Evolutionary conservation across 495 filamentous ascomycete species (phyloP).

Genomic region (Cercophora samala): DNA sequence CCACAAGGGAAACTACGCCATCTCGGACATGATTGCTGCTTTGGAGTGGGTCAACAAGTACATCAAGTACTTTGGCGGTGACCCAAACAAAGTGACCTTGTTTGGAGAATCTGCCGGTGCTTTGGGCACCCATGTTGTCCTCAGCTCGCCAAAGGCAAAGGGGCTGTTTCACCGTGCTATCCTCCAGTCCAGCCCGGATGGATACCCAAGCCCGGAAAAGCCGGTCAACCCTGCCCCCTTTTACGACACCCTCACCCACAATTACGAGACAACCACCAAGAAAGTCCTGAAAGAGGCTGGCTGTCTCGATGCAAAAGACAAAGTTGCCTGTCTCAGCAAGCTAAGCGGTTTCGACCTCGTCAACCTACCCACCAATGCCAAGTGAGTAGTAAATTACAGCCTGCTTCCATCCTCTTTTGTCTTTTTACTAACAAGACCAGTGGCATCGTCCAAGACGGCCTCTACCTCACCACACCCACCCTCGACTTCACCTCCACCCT

Average conservation of each 20-base stretch:
- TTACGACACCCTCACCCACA: constrained; percentile 35
- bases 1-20: constrained; percentile 33
- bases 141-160: constrained; percentile 39
- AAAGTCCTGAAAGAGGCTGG: constrained; percentile 32
- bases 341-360: constrained; percentile 35
- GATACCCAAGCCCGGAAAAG: constrained; percentile 26
- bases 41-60: constrained; percentile 65
- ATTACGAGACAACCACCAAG: constrained; percentile 32
- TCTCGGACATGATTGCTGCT: constrained; percentile 32
- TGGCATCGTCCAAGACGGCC: constrained; percentile 37
- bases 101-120: constrained; percentile 56
- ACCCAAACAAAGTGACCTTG: constrained; percentile 58
- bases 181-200: constrained; percentile 40
- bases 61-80: constrained; percentile 63
- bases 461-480: constrained; percentile 29
- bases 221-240: constrained; percentile 20
- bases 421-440: constrained; percentile 13
- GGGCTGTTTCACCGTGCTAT: constrained; percentile 45
- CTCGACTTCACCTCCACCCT: constrained; percentile 28
- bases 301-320: constrained; percentile 30
- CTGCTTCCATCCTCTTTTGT: not conserved
- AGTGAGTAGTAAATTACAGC: too few relatives aligned
- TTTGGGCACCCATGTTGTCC: constrained; percentile 26
- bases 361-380: constrained; percentile 33
- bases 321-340: constrained; percentile 36